phyloP scores from a whole-genome alignment of 2,329 filamentous ascomycete species.

The Metarhizium brunneum region DNA sequence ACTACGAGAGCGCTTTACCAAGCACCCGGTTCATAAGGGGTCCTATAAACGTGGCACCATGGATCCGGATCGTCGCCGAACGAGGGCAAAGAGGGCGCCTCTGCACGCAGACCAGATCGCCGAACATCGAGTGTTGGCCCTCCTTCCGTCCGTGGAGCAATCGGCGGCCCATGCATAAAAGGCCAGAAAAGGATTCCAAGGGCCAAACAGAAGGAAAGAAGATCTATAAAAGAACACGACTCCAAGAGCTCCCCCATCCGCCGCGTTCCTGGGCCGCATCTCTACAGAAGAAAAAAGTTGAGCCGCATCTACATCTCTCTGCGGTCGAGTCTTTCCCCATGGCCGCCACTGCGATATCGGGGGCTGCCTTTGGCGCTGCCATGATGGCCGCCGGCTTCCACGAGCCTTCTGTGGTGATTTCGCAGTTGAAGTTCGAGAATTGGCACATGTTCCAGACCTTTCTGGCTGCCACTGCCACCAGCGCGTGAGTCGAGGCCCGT shows the following conservation, averaged over 20 bases:
- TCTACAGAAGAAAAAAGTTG: background rate
- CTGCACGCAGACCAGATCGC: background rate
- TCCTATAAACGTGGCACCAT: background rate
- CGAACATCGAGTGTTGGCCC: background rate
- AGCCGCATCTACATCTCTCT: background rate
- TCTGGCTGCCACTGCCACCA: conserved; percentile 50
- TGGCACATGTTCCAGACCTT: conserved; percentile 61
- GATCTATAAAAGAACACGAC: background rate
- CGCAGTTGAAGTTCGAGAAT: conserved; percentile 50
- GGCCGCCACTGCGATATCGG: conserved; percentile 26
- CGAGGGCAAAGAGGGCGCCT: background rate
- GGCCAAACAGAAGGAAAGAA: background rate
- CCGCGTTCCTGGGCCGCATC: background rate
- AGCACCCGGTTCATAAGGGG: background rate
- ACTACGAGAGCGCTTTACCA: background rate
- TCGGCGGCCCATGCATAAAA: background rate
- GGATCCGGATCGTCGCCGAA: background rate
- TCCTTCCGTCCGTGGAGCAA: background rate
- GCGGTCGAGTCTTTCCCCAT: background rate
- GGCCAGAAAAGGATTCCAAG: too few species aligned
- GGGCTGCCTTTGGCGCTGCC: conserved; percentile 52
- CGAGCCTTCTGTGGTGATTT: conserved; percentile 47
- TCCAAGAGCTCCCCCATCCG: background rate
- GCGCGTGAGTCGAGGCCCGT: conserved; percentile 39
- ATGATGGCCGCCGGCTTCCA: conserved; percentile 52